Base-by-base conservation (phyloP, 192 early-diverging fungal genomes). In the Mortierella antarctica region DNA sequence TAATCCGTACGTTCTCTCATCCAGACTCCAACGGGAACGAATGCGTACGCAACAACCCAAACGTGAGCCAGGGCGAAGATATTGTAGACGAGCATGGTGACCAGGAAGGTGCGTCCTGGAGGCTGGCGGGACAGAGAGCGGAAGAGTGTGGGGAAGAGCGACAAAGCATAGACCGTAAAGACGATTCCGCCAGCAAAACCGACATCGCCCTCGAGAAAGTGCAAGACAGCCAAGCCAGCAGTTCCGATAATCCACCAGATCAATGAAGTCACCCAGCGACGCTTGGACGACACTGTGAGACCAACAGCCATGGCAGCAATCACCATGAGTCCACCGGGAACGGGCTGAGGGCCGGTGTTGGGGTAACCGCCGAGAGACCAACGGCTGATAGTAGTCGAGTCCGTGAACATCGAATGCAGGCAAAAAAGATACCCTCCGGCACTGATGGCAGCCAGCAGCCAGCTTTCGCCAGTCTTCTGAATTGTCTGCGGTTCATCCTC, bases 41-140 rank as follows among this genome's bases (percentile, higher is more conserved):
- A 95, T 58, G 88, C 93, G 57, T 95, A 95, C 6, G 93, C 93
- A 7, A 95, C 93, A 6, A 90, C 89, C 92, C 92, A 95, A 7
- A 93, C 91, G 57, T 93, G 92, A 10, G 86, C 92, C 17, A 95
- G 79, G 54, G 90, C 91, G 23, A 95, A 74, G 10, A 93, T 63
- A 74, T 92, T 94, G 74, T 93, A 93, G 63, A 84, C 84, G 69
- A 93, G 73, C 72, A 89, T 88, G 8, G 85, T 82, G 17, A 87
- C 79, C 6, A 89, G 75, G 41, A 92, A 83, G 42, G 93, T 93
- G 59, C 86, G 88, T 15, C 91, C 92, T 2, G 92, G 90, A 40
- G 89, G 87, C 56, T 89, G 85, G 10, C 77, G 83, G 48, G 88
- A 75, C 23, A 86, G 69, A 0, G 84, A 85, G 14, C 86, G 87